Evolutionary conservation across 2,329 filamentous ascomycete genomes (phyloP), one percentile per base, ranked within the genome.

Genomic region (Trichoderma gracile): DNA sequence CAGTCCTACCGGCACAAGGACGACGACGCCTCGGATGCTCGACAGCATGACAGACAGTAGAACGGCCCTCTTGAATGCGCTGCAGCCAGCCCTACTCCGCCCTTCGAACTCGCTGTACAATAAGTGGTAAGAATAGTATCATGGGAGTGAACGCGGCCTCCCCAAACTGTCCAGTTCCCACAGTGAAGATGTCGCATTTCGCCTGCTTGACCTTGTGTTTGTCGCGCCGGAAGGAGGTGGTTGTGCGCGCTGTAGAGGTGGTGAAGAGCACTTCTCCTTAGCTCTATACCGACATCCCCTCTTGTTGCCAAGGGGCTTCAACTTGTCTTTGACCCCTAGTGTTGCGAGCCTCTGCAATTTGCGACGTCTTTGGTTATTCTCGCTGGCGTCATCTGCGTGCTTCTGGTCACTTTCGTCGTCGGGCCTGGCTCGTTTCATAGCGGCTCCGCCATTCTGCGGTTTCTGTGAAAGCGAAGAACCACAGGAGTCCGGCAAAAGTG

Each of bases 1-100:
- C n/a, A n/a, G n/a, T n/a, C 40, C 54, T 57, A 43, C 25, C 54
- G 43, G 54, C 42, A 33, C 46, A 57, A 27, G 25, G 25, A 57
- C 54, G 40, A 46, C 54, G 5, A 30, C 30, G 30, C 30, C 30
- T 30, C 9, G 5, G 30, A 7, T 30, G 30, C 30, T 30, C 30
- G 30, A 30, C 54, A 27, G 25, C 6, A 27, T 27, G n/a, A n/a
- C n/a, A n/a, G 25, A 27, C 25, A 27, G 25, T 27, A 27, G 25
- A 3, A 27, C 25, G 25, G 25, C 25, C 25, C 25, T 27, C 25
- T 27, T 27, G 25, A 27, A 57, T 57, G 53, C 53, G 8, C 38
- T 56, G 21, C 12, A 30, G 27, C 21, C 54, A n/a, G 42, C 54
- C 54, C 54, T 57, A 27, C 25, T 27, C 30, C 30, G 8, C 30